phyloP scores from a whole-genome alignment of 148 eudicot species.

The Amaranthus hypochondriacus region DNA sequence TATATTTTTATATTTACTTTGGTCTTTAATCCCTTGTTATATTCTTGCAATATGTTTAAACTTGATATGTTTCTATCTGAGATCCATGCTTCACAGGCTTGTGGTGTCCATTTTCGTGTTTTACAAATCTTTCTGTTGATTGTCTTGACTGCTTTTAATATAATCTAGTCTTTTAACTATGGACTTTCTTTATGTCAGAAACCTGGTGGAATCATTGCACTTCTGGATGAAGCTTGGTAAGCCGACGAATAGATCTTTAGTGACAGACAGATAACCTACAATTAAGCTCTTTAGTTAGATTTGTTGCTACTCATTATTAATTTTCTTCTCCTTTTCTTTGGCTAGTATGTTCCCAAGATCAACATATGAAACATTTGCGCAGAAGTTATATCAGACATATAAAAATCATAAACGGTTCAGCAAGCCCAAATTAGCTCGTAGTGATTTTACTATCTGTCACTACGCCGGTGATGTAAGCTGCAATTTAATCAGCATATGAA shows the following conservation, averaged over 20 bases:
- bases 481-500: constrained; percentile 3
- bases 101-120: background rate
- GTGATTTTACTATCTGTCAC: constrained; percentile 90
- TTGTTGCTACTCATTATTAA: constrained; percentile 21
- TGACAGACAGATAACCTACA: background rate
- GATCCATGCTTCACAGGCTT: background rate
- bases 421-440: constrained; percentile 92
- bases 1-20: background rate
- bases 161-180: background rate
- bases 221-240: constrained; percentile 99
- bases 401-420: constrained; percentile 77
- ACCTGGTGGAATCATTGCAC: constrained; percentile 98
- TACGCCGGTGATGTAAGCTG: constrained; percentile 98
- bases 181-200: constrained; percentile 47
- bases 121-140: background rate
- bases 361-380: constrained; percentile 92
- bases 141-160: background rate
- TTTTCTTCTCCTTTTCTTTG: background rate
- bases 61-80: background rate
- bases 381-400: constrained; percentile 90
- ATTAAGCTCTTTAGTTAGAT: constrained; percentile 13
- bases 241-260: constrained; percentile 18
- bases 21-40: constrained; percentile 2
- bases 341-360: constrained; percentile 98
- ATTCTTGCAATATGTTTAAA: background rate